These are phyloP conservation scores for Trichoderma koningiopsis DNA, from an alignment of 2,329 filamentous ascomycete species.

Conservation along the genomic window DNA sequence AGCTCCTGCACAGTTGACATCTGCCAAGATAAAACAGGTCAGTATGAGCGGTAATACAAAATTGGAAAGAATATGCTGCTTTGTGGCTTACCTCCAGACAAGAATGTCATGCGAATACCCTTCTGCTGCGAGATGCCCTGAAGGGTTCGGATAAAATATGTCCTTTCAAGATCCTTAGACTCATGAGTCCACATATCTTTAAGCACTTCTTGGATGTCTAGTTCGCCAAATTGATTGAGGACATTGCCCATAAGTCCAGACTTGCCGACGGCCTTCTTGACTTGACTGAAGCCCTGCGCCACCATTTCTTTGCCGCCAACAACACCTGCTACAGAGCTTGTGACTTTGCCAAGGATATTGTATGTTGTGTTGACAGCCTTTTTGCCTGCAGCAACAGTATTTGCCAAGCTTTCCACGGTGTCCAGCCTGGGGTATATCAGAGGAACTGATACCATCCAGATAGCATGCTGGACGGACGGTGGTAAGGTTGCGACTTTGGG, in stretches of 20 bases:
- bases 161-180: conserved; percentile 93
- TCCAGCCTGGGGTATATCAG: conserved; percentile 89
- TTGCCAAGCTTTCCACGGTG: conserved; percentile 85
- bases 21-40: conserved; percentile 40
- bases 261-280: conserved; percentile 97
- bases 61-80: background rate
- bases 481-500: conserved; percentile 91
- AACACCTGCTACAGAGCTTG: conserved; percentile 90
- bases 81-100: conserved; percentile 71
- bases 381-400: conserved; percentile 91
- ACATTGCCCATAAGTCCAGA: conserved; percentile 94
- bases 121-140: conserved; percentile 96
- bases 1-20: conserved; percentile 87
- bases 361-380: conserved; percentile 96
- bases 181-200: conserved; percentile 99
- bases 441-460: conserved; percentile 94
- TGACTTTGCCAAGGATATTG: conserved; percentile 93
- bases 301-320: conserved; percentile 94
- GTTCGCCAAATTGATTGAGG: conserved; percentile 92
- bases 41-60: background rate
- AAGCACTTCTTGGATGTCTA: conserved; percentile 91
- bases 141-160: conserved; percentile 92
- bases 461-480: conserved; percentile 90
- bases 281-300: conserved; percentile 86
- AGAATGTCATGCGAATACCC: conserved; percentile 92